Evolutionary conservation across 148 eudicot species (phyloP).

Genomic region (Drosera capensis): DNA sequence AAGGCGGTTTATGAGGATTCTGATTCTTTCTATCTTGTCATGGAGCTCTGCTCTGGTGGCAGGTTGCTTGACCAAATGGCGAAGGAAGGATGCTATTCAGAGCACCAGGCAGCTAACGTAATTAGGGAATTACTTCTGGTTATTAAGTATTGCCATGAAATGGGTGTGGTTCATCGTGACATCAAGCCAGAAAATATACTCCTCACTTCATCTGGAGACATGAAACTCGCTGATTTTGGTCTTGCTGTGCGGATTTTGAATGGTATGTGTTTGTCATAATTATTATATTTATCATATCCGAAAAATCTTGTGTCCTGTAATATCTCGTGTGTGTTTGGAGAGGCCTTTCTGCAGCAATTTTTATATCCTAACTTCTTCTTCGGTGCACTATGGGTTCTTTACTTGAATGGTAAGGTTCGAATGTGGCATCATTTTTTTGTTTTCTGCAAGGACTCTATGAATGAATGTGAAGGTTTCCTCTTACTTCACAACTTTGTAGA

Average conservation of each 20-base stretch:
- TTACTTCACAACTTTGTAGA: too few relatives aligned
- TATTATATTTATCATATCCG: too few relatives aligned
- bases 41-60: slow-evolving; percentile 65
- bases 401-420: too few relatives aligned
- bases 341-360: too few relatives aligned
- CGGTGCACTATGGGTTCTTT: too few relatives aligned
- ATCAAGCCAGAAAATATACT: slow-evolving; percentile 80
- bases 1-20: slow-evolving; percentile 60
- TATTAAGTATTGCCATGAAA: slow-evolving; percentile 81
- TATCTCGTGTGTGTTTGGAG: too few relatives aligned
- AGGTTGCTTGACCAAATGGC: slow-evolving; percentile 61
- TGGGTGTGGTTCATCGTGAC: slow-evolving; percentile 91
- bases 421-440: too few relatives aligned
- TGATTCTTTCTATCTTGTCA: slow-evolving; percentile 45
- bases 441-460: too few relatives aligned
- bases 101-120: slow-evolving; percentile 39
- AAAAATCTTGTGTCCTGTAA: too few relatives aligned
- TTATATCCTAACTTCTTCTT: too few relatives aligned
- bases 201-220: slow-evolving; percentile 46
- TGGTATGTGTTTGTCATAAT: slow-evolving; percentile 25
- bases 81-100: slow-evolving; percentile 32
- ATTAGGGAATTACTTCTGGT: slow-evolving; percentile 72
- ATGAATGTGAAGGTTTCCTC: too few relatives aligned
- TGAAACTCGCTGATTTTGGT: slow-evolving; percentile 91
- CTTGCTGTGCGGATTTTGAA: slow-evolving; percentile 64